Conservation (phyloP, 2,329 filamentous ascomycete species). For the Colletotrichum echinochloae region DNA sequence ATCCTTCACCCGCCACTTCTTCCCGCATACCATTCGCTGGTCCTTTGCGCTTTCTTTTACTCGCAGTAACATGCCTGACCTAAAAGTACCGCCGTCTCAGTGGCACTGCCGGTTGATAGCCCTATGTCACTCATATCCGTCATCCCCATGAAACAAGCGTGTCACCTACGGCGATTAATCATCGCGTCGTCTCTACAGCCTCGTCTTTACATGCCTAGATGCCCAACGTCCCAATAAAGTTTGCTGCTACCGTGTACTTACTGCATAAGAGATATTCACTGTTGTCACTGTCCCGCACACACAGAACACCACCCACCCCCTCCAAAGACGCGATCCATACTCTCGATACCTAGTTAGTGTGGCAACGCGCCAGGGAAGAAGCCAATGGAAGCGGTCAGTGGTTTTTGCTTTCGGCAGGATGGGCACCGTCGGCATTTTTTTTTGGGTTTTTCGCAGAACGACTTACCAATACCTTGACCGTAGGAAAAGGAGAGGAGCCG, state of each 20-base stretch:
- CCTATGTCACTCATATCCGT: conserved; percentile 16
- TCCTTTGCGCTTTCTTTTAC: conserved; percentile 33
- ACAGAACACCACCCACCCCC: conserved; percentile 2
- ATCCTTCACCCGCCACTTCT: conserved; percentile 24
- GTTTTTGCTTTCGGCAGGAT: neutral
- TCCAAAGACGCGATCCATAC: neutral
- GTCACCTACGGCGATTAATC: conserved; percentile 21
- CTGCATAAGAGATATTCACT: neutral
- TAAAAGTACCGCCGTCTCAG: neutral
- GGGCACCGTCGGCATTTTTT: neutral
- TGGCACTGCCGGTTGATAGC: conserved; percentile 11
- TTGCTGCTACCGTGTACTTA: conserved; percentile 5
- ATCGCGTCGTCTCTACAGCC: conserved; percentile 24
- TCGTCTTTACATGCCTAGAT: conserved; percentile 15
- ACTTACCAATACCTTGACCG: conserved; percentile 30
- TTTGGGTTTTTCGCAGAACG: neutral
- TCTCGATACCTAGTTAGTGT: neutral
- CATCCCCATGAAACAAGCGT: conserved; percentile 20
- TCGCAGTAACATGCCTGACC: conserved; percentile 13
- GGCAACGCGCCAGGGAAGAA: neutral
- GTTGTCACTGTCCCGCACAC: neutral
- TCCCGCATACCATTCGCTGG: conserved; percentile 18
- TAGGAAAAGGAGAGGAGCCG: conserved; percentile 52
- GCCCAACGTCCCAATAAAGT: conserved; percentile 19
- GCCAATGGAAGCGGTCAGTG: conserved; percentile 40